Percentiles rank a stretch among this genome's conserved stretches.
Conservation (phyloP, 768 basidiomycete species). For the Calvatia gigantea region DNA sequence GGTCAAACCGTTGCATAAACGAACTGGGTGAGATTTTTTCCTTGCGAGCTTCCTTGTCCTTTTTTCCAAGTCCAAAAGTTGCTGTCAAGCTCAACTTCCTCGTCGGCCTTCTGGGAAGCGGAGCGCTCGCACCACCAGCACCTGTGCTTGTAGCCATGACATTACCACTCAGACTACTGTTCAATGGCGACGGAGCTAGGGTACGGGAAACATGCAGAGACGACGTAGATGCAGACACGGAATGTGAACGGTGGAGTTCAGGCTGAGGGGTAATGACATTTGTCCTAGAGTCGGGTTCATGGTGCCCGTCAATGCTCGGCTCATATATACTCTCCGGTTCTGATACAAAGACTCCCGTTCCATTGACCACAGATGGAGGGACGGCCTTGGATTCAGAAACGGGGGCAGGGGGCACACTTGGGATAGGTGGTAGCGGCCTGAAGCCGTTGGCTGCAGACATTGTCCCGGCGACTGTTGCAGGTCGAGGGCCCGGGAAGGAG, state of each 20-base stretch:
- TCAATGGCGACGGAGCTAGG: slow-evolving; percentile 19
- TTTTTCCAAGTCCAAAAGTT: slow-evolving; percentile 56
- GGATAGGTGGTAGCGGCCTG: slow-evolving; percentile 15
- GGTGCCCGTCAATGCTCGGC: neutral
- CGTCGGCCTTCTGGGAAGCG: slow-evolving; percentile 38
- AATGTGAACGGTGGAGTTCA: slow-evolving; percentile 6
- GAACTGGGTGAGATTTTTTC: slow-evolving; percentile 19
- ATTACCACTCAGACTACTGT: slow-evolving; percentile 20
- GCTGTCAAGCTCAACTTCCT: slow-evolving; percentile 69
- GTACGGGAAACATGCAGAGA: slow-evolving; percentile 12
- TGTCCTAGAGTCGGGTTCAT: neutral
- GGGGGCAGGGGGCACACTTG: slow-evolving; percentile 9
- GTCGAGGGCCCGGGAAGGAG: neutral
- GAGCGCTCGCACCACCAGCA: slow-evolving; percentile 4
- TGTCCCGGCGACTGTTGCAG: slow-evolving; percentile 5
- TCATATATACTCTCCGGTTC: slow-evolving; percentile 10
- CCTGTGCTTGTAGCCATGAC: slow-evolving; percentile 13
- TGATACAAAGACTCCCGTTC: slow-evolving; percentile 5
- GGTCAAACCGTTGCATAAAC: slow-evolving; percentile 13
- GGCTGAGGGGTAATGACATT: slow-evolving; percentile 5
- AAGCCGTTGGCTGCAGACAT: neutral
- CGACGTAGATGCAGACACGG: slow-evolving; percentile 11
- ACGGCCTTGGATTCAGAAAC: neutral
- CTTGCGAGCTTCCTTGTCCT: slow-evolving; percentile 32
- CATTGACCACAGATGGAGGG: slow-evolving; percentile 4